Base-by-base conservation (phyloP, 805 yeast species). In the Candida sonorensis region DNA sequence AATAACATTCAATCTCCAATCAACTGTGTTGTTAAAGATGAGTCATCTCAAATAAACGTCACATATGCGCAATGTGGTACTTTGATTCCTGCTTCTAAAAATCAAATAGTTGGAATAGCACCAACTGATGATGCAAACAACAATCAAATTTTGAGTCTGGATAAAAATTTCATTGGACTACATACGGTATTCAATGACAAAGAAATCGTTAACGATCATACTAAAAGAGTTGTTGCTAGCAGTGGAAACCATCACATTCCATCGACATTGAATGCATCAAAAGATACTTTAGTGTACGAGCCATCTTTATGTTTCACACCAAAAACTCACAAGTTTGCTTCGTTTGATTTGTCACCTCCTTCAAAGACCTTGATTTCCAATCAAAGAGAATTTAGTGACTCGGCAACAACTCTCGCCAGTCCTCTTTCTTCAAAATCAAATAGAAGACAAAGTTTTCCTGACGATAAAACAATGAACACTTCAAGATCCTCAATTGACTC, bases 1-100 rank as follows among this genome's bases (percentile, higher is more conserved):
- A 22, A 6, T 13, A 19, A 19, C 10, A 7, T 19, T 19, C 21
- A 19, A 26, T 34, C 17, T 10, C 33, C 16, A 25, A n/a, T 2
- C 26, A 31, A n/a, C n/a, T n/a, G n/a, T 6, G 23, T 29, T 4
- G 17, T 34, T 10, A 19, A 26, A 10, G 28, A 66, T 60, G 33
- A 69, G 66, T 39, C 75, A 77, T 0, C 44, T 72, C 17, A 50
- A 59, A 15, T 37, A 16, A 48, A 49, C 25, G 38, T 38, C 15
- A 32, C 40, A 5, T 29, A 22, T 23, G 27, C 33, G 21, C 48
- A 73, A 51, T 74, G 81, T 51, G 82, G 81, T 9, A 75, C 80
- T 0, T 38, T 64, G n/a, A 62, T 75, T n/a, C 78, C 79, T 0
- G 79, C 78, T 1, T 69, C 80, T 22, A 69, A 72, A 43, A 62